phyloP scores from a whole-genome alignment of 805 yeast genomes.

The Saccharomyces kudriavzevii region DNA sequence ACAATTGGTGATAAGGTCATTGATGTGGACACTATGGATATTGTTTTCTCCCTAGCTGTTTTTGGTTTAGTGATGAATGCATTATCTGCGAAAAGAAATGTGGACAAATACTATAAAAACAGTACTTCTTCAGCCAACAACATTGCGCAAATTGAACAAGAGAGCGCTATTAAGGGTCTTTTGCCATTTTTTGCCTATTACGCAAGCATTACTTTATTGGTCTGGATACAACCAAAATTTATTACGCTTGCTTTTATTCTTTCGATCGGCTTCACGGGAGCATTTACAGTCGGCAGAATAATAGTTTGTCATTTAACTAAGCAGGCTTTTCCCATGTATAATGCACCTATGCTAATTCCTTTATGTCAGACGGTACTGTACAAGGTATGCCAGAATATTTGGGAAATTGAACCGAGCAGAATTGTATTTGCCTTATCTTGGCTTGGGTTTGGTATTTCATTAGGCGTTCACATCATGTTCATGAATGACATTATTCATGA shows the following conservation, averaged over 20 bases:
- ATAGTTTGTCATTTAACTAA: conserved; percentile 78
- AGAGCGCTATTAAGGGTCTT: conserved; percentile 45
- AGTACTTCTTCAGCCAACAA: conserved; percentile 22
- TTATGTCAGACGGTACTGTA: conserved; percentile 35
- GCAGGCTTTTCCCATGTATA: conserved; percentile 66
- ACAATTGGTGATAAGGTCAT: conserved; percentile 8
- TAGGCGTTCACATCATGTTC: conserved; percentile 62
- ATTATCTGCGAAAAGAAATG: conserved; percentile 58
- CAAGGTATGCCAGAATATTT: conserved; percentile 14
- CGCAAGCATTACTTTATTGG: conserved; percentile 39
- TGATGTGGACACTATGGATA: conserved; percentile 37
- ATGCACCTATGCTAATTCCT: conserved; percentile 66
- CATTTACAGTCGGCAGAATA: conserved; percentile 85
- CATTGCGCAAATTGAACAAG: conserved; percentile 14
- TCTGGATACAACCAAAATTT: conserved; percentile 42
- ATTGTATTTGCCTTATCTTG: conserved; percentile 49
- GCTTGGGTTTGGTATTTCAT: conserved; percentile 59
- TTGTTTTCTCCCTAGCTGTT: conserved; percentile 49
- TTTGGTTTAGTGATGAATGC: conserved; percentile 55
- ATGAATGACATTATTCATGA: conserved; percentile 72
- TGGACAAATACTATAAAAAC: conserved; percentile 38
- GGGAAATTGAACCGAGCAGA: conserved; percentile 31
- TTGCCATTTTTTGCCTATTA: conserved; percentile 60
- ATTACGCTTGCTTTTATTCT: conserved; percentile 50
- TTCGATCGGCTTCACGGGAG: conserved; percentile 67